Base-by-base conservation (phyloP, 2,329 filamentous ascomycete species). In the Cladosporium sp. region DNA sequence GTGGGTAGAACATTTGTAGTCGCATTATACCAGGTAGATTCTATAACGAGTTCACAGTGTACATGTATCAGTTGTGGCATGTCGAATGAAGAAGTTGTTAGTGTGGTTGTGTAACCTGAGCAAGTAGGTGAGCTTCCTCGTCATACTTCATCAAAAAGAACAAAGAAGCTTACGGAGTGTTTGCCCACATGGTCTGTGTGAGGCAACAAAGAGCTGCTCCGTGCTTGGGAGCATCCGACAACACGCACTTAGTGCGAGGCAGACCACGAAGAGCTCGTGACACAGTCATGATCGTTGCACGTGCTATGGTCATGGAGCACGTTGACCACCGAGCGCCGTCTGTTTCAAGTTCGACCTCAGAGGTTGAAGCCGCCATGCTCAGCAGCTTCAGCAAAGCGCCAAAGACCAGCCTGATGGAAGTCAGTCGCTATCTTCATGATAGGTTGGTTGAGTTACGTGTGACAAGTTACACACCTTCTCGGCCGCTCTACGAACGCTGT, bases 301-400 rank as follows among this genome's bases (percentile, higher is more conserved):
- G 47, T 50, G 47, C 8, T 37, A 19, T 50, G 28, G 25, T 30
- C 30, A 22, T 6, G 28, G 17, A 37, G n/a, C 47, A 37, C 30
- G 30, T 9, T 37, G 47, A 36, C 47, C 14, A 8, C 6, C n/a
- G 12, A 3, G 6, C 17, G 50, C 20, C 36, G 12, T 28, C 20
- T 17, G 50, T 40, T 25, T 39, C 30, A 45, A 28, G 14, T 12
- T 50, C 14, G 19, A n/a, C n/a, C 28, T 66, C 62, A 70, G 28
- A 78, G 75, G 47, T 78, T 83, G 70, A 84, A 86, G 14, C 80
- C 80, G 43, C 79, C 79, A 65, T 85, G 79, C 61, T 80, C 78
- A 52, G 82, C 78, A 51, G 78, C 76, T 61, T 94, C 89, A 60
- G 88, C 86, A 70, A 94, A 90, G 19, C 90, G 79, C 90, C 89